Conservation (phyloP, 2,329 filamentous ascomycete species). For the Nannizziopsis barbatae region DNA sequence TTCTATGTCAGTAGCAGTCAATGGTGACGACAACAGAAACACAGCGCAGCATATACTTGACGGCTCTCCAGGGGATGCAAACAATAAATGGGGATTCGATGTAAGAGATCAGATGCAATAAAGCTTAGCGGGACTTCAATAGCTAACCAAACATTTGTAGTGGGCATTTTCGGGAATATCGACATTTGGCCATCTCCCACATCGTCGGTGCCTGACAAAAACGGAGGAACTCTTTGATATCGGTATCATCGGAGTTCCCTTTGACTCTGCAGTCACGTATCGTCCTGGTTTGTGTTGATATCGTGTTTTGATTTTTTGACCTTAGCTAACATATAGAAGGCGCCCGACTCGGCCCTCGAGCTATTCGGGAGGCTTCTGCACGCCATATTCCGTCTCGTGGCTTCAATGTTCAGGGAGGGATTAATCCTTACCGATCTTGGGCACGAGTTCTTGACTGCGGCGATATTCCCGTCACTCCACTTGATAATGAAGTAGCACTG, state of each 20-base stretch:
- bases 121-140: too few relatives aligned
- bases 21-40: too few relatives aligned
- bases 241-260: conserved; percentile 59
- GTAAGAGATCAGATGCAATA: too few relatives aligned
- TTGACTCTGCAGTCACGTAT: conserved; percentile 47
- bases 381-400: conserved; percentile 69
- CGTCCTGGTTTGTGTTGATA: conserved; percentile 37
- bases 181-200: conserved; percentile 69
- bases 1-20: too few relatives aligned
- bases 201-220: conserved; percentile 63
- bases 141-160: too few relatives aligned
- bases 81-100: too few relatives aligned
- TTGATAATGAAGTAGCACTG: conserved; percentile 75
- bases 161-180: conserved; percentile 64
- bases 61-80: too few relatives aligned
- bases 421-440: conserved; percentile 75
- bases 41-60: too few relatives aligned
- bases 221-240: conserved; percentile 56
- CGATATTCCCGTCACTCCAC: conserved; percentile 73
- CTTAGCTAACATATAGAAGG: conserved; percentile 45
- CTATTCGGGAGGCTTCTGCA: conserved; percentile 70
- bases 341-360: conserved; percentile 73
- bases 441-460: conserved; percentile 75
- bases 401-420: conserved; percentile 67
- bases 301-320: conserved; percentile 41